Conservation (phyloP, 306 rosid species). For the Cicer bijugum region DNA sequence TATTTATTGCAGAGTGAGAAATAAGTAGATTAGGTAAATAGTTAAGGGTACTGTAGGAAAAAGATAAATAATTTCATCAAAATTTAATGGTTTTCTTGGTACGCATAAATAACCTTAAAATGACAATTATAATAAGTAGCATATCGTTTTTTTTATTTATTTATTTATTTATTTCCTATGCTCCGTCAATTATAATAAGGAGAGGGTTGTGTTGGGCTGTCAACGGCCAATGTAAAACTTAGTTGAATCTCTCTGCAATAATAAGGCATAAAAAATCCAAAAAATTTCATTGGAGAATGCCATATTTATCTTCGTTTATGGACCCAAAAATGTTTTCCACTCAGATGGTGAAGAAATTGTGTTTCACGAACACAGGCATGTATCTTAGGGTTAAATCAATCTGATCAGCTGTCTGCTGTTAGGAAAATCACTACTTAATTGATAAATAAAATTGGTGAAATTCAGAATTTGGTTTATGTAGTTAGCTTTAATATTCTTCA, state of each 20-base stretch:
- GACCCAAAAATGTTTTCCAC: neutral
- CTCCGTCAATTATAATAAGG: neutral
- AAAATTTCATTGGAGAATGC: neutral
- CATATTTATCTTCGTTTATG: neutral
- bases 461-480: constrained; percentile 7
- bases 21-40: too few relatives aligned
- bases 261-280: neutral
- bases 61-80: too few relatives aligned
- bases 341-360: constrained; percentile 1
- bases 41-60: too few relatives aligned
- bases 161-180: neutral
- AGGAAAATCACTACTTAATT: neutral
- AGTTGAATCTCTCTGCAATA: neutral
- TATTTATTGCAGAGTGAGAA: neutral
- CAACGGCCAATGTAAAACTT: neutral
- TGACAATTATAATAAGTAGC: neutral
- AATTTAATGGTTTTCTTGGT: too few relatives aligned
- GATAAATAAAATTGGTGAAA: constrained; percentile 15
- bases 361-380: neutral
- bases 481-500: constrained; percentile 40
- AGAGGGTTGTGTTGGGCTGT: neutral
- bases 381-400: constrained; percentile 19
- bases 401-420: constrained; percentile 33
- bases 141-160: neutral
- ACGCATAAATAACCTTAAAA: too few relatives aligned